phyloP scores from a whole-genome alignment of 768 basidiomycete species.

The Leccinum longicurvipes region DNA sequence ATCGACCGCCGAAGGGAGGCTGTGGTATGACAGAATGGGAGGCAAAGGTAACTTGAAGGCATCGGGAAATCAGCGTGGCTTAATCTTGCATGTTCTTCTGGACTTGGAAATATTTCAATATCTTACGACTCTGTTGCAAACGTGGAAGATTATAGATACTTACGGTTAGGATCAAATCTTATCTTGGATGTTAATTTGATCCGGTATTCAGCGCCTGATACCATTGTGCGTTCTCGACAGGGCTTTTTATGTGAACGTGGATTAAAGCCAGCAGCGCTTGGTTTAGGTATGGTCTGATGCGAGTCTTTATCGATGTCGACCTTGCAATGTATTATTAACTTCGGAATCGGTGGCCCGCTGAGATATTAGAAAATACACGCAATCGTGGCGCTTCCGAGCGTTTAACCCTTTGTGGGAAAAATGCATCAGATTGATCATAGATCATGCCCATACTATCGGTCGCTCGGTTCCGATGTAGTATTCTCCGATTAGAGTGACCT shows the following conservation, averaged over 20 bases:
- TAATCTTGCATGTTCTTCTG: background rate
- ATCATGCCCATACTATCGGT: background rate
- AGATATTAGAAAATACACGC: background rate
- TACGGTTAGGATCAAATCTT: no score
- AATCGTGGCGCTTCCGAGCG: background rate
- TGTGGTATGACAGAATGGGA: constrained; percentile 84
- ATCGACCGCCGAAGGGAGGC: constrained; percentile 75
- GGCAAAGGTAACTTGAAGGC: constrained; percentile 71
- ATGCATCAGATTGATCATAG: background rate
- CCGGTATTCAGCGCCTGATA: background rate
- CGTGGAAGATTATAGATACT: no score
- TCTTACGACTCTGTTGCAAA: no score
- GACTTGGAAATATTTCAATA: no score
- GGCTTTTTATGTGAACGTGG: no score
- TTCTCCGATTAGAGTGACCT: background rate
- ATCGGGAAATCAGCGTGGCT: constrained; percentile 33
- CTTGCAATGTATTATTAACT: background rate
- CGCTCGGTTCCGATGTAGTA: background rate
- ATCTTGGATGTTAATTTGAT: no score
- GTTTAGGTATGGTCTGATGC: background rate
- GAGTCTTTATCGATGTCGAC: no score
- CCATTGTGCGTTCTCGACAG: background rate
- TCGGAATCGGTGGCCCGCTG: background rate
- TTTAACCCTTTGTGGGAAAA: no score
- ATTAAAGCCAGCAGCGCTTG: background rate